Evolutionary conservation across 2,329 filamentous ascomycete genomes (phyloP).

Genomic region (Tolypocladium cylindrosporum): DNA sequence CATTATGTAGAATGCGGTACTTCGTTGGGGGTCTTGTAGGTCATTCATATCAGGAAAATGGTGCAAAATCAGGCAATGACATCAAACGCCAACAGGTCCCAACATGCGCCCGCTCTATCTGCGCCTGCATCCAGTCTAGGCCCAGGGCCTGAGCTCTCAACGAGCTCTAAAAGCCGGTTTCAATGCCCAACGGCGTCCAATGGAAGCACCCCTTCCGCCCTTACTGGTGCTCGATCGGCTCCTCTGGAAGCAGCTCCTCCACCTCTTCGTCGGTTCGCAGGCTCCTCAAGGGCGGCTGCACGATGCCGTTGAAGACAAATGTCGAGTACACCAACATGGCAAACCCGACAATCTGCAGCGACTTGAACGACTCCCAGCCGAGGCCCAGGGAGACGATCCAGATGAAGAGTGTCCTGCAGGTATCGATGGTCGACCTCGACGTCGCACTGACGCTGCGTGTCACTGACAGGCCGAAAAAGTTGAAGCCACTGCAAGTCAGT

Average conservation of each 20-base stretch:
- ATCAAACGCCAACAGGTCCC: background rate
- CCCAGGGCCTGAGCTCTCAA: background rate
- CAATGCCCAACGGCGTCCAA: background rate
- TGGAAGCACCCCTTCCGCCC: background rate
- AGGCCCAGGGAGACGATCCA: constrained; percentile 91
- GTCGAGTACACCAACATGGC: constrained; percentile 88
- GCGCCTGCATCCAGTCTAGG: background rate
- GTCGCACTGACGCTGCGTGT: constrained; percentile 86
- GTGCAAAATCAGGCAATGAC: background rate
- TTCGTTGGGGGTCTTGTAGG: background rate
- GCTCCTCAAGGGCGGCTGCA: constrained; percentile 68
- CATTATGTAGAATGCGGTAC: background rate
- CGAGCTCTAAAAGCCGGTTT: background rate
- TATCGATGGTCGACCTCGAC: constrained; percentile 91
- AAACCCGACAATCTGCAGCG: constrained; percentile 87
- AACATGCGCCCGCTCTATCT: background rate
- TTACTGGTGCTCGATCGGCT: constrained; percentile 64
- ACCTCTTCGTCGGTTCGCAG: constrained; percentile 47
- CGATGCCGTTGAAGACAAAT: constrained; percentile 89
- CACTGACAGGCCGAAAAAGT: constrained; percentile 94
- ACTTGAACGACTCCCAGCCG: constrained; percentile 97
- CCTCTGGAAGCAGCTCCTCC: constrained; percentile 65
- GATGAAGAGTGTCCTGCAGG: constrained; percentile 93
- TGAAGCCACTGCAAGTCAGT: constrained; percentile 63
- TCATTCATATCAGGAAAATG: background rate